Base-by-base conservation (phyloP, 2,329 filamentous ascomycete species). In the Exophiala dermatitidis region DNA sequence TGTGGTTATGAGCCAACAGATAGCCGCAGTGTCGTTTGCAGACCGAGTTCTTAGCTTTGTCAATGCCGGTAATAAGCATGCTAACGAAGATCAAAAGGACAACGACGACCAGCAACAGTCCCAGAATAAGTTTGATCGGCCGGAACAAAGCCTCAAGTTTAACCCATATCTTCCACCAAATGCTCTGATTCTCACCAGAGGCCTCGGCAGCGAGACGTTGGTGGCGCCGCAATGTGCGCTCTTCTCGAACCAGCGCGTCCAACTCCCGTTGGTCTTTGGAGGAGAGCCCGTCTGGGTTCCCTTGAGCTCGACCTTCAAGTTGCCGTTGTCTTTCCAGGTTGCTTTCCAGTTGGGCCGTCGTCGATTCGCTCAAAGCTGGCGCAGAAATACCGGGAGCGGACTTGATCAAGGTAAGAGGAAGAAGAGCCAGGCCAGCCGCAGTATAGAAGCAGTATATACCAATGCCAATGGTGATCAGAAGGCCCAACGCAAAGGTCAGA, bases 21-120 rank as follows among this genome's bases (percentile, higher is more conserved):
- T 96, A 98, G 58, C 93, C 93, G 67, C 93, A 98, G 63, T 82
- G 84, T 54, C 83, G 76, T 69, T 93, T 91, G 79, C 93, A 98
- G 58, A 94, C 75, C 2, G 90, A 96, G 74, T 97, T 96, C 69
- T 86, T 90, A 34, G 90, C 88, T 74, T 97, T 97, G 79, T 98
- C 93, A 65, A 97, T 90, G 61, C 84, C 86, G 0, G 91, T 97
- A 67, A 97, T 86, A 62, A 97, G 79, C 89, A 98, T 97, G 8
- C 88, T 95, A 5, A 85, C 79, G 79, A 89, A 95, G 61, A 94
- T 79, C 40, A 95, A 62, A 9, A 95, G 70, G 0, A 88, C 78
- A 26, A 95, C 68, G 1, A 89, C 61, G 32, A 96, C 77, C 2
- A 97, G 73, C 0, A 95, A 62, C 46, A 96, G 75, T 9, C 93